These are phyloP conservation scores for Diaporthe aspalathi DNA, from an alignment of 2,329 filamentous ascomycete species.

Conservation along the genomic window DNA sequence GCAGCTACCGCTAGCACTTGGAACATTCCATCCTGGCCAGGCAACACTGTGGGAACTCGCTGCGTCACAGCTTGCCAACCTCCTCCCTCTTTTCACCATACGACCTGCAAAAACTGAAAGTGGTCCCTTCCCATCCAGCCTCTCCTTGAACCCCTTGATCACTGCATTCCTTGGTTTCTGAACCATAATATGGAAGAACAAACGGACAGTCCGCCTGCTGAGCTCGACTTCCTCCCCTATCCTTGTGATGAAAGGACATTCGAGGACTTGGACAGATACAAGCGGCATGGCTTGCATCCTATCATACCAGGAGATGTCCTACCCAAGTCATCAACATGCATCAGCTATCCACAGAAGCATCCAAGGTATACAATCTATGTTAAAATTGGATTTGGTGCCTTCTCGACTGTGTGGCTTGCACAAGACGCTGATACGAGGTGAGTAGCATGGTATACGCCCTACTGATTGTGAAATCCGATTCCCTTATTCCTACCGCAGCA, in stretches of 20 bases:
- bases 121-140: no score
- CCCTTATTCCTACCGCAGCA: background rate
- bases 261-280: background rate
- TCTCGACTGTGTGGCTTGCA: constrained; percentile 24
- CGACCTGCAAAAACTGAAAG: no score
- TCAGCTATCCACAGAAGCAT: constrained; percentile 18
- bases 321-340: background rate
- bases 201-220: background rate
- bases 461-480: background rate
- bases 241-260: background rate
- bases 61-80: no score
- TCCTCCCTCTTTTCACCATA: no score
- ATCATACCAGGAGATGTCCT: constrained; percentile 7
- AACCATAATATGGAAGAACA: no score
- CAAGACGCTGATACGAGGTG: background rate
- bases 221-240: background rate
- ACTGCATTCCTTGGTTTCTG: no score
- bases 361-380: constrained; percentile 8
- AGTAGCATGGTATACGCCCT: background rate
- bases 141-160: no score
- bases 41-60: no score
- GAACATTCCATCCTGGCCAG: no score
- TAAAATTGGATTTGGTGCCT: constrained; percentile 19
- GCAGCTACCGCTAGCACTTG: no score
- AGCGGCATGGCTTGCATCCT: constrained; percentile 6